These are phyloP conservation scores for Alnus glutinosa DNA, from an alignment of 306 rosid species.

Conservation along the genomic window DNA sequence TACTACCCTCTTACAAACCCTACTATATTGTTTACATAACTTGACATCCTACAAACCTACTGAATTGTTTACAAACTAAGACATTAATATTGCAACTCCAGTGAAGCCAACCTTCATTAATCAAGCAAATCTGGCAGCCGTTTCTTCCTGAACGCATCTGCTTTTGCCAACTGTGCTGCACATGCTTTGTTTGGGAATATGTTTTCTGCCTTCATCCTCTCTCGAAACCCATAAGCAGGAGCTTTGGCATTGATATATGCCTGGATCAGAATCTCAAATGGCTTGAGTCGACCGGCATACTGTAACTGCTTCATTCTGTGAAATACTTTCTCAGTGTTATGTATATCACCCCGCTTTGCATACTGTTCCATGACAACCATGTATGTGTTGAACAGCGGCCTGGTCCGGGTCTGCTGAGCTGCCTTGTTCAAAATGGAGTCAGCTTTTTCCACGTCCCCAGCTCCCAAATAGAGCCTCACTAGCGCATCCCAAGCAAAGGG, in stretches of 20 bases:
- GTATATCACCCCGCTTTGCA: constrained; percentile 29
- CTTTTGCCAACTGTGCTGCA: neutral
- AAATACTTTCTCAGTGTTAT: constrained; percentile 29
- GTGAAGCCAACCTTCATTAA: neutral
- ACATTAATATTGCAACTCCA: neutral
- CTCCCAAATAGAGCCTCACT: constrained; percentile 20
- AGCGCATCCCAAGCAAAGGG: constrained; percentile 27
- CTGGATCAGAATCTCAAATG: constrained; percentile 14
- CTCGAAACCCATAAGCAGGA: constrained; percentile 28
- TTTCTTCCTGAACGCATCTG: constrained; percentile 10
- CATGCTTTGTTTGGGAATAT: constrained; percentile 11
- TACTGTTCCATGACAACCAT: constrained; percentile 21
- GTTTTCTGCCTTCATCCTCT: constrained; percentile 32
- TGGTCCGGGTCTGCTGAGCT: neutral
- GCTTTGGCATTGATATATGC: constrained; percentile 22
- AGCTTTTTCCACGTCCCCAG: constrained; percentile 21
- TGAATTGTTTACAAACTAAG: neutral
- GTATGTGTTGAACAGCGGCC: constrained; percentile 15
- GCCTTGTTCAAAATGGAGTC: constrained; percentile 23
- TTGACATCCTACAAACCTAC: neutral
- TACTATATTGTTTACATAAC: too few species aligned
- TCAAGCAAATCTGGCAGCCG: neutral
- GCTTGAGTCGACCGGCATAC: constrained; percentile 16
- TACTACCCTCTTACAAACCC: too few species aligned
- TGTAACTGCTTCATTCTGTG: constrained; percentile 22